Conservation (phyloP, 2,329 filamentous ascomycete species). For the Cercospora brassicicola region DNA sequence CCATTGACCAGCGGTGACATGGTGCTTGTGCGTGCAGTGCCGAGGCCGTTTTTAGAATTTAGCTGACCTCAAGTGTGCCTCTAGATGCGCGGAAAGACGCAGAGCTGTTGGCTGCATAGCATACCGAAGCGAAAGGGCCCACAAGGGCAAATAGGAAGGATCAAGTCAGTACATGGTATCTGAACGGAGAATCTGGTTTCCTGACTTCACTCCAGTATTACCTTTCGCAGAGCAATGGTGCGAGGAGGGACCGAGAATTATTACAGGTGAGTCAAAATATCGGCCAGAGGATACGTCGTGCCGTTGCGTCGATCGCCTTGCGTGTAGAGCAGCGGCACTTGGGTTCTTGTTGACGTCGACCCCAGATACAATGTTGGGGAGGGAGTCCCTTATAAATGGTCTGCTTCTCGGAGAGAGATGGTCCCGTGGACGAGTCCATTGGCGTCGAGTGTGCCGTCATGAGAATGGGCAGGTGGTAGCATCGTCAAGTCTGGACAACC, state of each 20-base stretch:
- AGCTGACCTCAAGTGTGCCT: not conserved
- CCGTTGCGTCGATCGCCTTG: not conserved
- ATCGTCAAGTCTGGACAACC: not conserved
- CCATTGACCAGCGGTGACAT: constrained; percentile 69
- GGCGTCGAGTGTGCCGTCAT: not conserved
- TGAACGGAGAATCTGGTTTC: not conserved
- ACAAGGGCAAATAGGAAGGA: constrained; percentile 60
- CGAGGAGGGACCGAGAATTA: constrained; percentile 71
- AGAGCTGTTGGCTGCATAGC: constrained; percentile 73
- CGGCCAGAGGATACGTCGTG: not conserved
- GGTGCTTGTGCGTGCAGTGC: constrained; percentile 53
- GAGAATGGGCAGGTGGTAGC: not conserved
- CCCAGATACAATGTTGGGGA: constrained; percentile 79
- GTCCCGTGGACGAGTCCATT: constrained; percentile 33
- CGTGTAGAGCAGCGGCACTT: not conserved
- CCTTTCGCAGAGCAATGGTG: constrained; percentile 69
- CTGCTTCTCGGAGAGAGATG: constrained; percentile 57
- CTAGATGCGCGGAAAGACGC: constrained; percentile 70
- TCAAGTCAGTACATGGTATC: constrained; percentile 49
- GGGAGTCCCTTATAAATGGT: constrained; percentile 69
- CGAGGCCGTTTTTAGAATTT: not conserved
- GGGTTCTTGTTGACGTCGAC: constrained; percentile 47
- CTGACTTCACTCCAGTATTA: constrained; percentile 53
- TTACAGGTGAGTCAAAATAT: not conserved
- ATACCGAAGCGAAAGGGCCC: constrained; percentile 71